Base-by-base conservation (phyloP, 1,139 yeast species). In the Lodderomyces margitis region DNA sequence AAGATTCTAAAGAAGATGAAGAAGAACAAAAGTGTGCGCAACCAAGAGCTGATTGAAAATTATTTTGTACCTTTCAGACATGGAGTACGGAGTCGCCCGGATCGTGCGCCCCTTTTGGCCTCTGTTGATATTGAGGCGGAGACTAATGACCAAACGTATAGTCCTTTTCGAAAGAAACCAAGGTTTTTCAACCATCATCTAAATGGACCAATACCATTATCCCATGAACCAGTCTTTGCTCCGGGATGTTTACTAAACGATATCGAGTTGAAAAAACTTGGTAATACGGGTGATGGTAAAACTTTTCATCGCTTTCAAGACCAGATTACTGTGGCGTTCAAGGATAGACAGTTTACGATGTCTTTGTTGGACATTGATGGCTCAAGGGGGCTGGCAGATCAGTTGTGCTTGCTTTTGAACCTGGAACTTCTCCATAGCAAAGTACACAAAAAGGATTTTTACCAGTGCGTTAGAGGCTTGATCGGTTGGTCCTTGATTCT, bases 71-170 rank as follows among this genome's bases (percentile, higher is more conserved):
- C 36, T 4, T 10, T 8, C 8, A 14, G 6, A 6, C 20, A 5
- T 7, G 17, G 19, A 21, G 8, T 58, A 44, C 61, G 53, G 49
- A 56, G 15, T 11, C 32, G 19, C 11, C 5, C 4, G 3, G 19
- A 8, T 28, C 19, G 73, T 40, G 49, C 52, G 11, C 74, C 75
- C 0, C 43, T 45, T n/a, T 51, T 53, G 20, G 54, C 58, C 21
- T 70, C 76, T 1, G 61, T 66, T 0, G 63, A 52, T 0, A 54
- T 66, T 42, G 78, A 72, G 50, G 72, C 64, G 0, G 75, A 69
- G 43, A 67, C 69, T 42, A 49, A 53, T 2, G 50, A 47, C 4
- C 32, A 28, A 7, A 5, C n/a, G 4, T 8, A 15, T 14, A 14
- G 20, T 3, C 34, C 11, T 11, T 25, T 34, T 10, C 34, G 37